Conservation (phyloP, 352 stramenopile genomes). For the Albugo laibachii region DNA sequence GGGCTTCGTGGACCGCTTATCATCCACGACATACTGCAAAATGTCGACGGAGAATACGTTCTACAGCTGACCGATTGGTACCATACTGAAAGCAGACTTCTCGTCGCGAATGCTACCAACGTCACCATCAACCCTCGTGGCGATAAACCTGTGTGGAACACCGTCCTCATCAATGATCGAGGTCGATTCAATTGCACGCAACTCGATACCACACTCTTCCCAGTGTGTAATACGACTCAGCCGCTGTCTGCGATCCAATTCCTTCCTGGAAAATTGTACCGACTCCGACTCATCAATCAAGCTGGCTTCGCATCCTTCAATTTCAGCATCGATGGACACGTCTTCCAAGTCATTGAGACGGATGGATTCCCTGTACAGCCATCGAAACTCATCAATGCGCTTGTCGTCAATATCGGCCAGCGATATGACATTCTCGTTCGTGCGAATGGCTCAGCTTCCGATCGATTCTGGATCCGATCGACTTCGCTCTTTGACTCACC, state of each 20-base stretch:
- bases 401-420: constrained; percentile 14
- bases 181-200: constrained; percentile 19
- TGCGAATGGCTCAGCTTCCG: constrained; percentile 6
- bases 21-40: constrained; percentile 7
- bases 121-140: too few species aligned
- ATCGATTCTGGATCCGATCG: constrained; percentile 16
- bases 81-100: constrained; percentile 2
- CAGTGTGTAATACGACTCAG: constrained; percentile 8
- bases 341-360: constrained; percentile 17
- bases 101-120: too few species aligned
- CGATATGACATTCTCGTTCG: constrained; percentile 17
- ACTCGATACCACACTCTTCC: too few species aligned
- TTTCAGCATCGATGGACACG: constrained; percentile 20
- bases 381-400: constrained; percentile 12
- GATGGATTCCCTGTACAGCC: constrained; percentile 17
- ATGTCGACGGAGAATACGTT: constrained; percentile 16
- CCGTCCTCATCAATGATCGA: constrained; percentile 20
- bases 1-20: constrained; percentile 20
- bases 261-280: constrained; percentile 14
- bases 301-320: constrained; percentile 22
- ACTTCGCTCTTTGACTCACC: constrained; percentile 12
- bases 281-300: constrained; percentile 21
- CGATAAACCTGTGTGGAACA: constrained; percentile 16
- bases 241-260: constrained; percentile 14
- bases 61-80: constrained; percentile 21